Evolutionary conservation across 345 rosid genomes (phyloP).

Genomic region (Boechera divaricarpa): DNA sequence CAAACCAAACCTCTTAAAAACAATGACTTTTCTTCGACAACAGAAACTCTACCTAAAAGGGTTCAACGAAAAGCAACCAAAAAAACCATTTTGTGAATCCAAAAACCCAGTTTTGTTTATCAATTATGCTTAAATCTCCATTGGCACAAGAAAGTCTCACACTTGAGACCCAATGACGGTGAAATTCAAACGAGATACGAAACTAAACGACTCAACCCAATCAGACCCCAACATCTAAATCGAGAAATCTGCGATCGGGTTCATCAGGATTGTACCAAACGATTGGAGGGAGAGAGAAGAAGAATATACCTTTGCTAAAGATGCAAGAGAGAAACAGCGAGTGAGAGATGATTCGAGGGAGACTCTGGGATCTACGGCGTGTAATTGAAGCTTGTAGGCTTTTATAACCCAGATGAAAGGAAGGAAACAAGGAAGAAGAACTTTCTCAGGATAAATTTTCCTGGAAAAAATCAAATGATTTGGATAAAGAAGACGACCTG

Average conservation of each 20-base stretch:
- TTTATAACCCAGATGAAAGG: neutral
- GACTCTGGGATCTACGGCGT: conserved; percentile 9
- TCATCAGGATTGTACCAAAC: neutral
- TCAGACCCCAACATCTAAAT: conserved; percentile 16
- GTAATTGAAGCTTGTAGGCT: neutral
- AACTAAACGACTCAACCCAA: conserved; percentile 3
- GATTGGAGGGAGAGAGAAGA: neutral
- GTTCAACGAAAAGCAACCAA: neutral
- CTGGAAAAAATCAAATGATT: conserved; percentile 17
- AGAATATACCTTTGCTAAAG: conserved; percentile 39
- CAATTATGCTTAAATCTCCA: neutral
- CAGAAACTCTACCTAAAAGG: neutral
- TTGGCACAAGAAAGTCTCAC: neutral
- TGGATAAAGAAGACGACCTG: conserved; percentile 33
- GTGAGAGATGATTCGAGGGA: neutral
- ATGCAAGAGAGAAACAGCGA: conserved; percentile 23
- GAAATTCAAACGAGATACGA: conserved; percentile 6
- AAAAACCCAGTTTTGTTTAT: neutral
- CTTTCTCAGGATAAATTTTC: neutral
- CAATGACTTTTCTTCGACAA: neutral
- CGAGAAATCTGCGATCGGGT: neutral
- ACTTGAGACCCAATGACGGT: neutral
- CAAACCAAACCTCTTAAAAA: neutral
- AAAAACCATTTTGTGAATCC: neutral
- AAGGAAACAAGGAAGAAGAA: neutral